Evolutionary conservation across 176 grass and related monocot genomes (phyloP), one percentile per base, ranked within the genome.

Genomic region (Olyra latifolia): DNA sequence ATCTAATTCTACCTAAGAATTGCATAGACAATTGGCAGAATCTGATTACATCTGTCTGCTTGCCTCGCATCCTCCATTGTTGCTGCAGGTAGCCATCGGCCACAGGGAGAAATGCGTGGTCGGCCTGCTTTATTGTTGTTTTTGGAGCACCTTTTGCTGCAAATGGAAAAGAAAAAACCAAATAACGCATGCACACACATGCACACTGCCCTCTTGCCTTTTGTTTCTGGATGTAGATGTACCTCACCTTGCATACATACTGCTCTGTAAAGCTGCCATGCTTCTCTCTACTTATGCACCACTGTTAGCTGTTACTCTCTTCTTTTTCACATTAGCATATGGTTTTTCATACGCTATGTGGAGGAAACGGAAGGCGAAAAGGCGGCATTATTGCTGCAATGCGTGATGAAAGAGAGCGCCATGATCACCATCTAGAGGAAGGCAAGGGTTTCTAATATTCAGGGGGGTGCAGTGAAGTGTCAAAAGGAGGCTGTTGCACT

Each of bases 151-250:
- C 77, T 85, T 85, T 85, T 88, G 81, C 82, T 77, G 71, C 77
- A 85, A 81, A 81, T 71, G 77, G 77, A 85, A 89, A 85, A 85
- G 39, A 89, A 85, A 76, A 77, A 89, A 77, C 82, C 56, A 85
- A 89, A 81, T 65, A 72, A 81, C 81, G 73, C 12, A 3, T 61
- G 52, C 63, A 19, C 32, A 67, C 76, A 70, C 71, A 80, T 66
- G 66, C 81, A 46, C 43, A 40, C 61, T 76, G 45, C 76, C 76
- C 49, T 24, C 77, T 81, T 41, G 5, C 56, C 56, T 69, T 85
- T 76, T 80, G 63, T 30, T 82, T 66, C 70, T 48, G 71, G 70
- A 23, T 29, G 70, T 61, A 76, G 70, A 23, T 29, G 70, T 61
- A 48, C 62, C 75, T 69, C 30, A 27, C 69, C 43, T 41, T 75